phyloP scores from a whole-genome alignment of 495 filamentous ascomycete genomes.

The Aspergillus haitiensis region DNA sequence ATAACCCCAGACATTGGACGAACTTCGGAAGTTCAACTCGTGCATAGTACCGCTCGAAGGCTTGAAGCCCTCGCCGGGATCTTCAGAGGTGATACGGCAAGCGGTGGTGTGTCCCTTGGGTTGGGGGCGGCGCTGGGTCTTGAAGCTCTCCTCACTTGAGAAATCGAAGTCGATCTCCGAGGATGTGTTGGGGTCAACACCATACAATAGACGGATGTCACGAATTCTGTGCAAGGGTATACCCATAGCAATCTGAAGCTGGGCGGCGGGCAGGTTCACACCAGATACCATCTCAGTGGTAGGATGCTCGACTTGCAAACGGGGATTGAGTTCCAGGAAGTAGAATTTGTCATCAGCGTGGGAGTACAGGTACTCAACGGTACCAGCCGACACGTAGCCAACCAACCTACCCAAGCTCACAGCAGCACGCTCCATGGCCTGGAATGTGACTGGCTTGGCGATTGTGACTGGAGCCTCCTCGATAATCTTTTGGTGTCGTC shows the following conservation, averaged over 20 bases:
- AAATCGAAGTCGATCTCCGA: conserved; percentile 96
- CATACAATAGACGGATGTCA: conserved; percentile 94
- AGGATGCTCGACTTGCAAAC: conserved; percentile 98
- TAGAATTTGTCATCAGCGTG: conserved; percentile 99
- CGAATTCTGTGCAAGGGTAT: conserved; percentile 91
- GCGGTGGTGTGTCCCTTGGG: conserved; percentile 97
- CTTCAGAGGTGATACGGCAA: conserved; percentile 99
- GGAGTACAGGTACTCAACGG: conserved; percentile 98
- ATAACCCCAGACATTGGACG: conserved; percentile 99
- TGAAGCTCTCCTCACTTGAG: conserved; percentile 76
- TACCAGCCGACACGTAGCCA: conserved; percentile 97
- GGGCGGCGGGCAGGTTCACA: conserved; percentile 94
- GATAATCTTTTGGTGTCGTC: conserved; percentile 99
- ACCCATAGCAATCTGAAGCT: conserved; percentile 99
- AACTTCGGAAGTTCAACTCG: conserved; percentile 97
- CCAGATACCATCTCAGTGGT: conserved; percentile 99
- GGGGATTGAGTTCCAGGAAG: conserved; percentile 96
- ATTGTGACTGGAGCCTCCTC: conserved; percentile 98
- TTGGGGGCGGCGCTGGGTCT: conserved; percentile 82
- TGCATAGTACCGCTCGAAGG: conserved; percentile 98
- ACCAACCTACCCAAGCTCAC: conserved; percentile 91
- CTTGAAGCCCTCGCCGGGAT: conserved; percentile 99
- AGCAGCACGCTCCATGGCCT: conserved; percentile 93
- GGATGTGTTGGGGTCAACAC: conserved; percentile 83
- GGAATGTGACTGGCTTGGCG: conserved; percentile 83